Conservation (phyloP, 345 rosid species). For the Eucalyptus viminalis region DNA sequence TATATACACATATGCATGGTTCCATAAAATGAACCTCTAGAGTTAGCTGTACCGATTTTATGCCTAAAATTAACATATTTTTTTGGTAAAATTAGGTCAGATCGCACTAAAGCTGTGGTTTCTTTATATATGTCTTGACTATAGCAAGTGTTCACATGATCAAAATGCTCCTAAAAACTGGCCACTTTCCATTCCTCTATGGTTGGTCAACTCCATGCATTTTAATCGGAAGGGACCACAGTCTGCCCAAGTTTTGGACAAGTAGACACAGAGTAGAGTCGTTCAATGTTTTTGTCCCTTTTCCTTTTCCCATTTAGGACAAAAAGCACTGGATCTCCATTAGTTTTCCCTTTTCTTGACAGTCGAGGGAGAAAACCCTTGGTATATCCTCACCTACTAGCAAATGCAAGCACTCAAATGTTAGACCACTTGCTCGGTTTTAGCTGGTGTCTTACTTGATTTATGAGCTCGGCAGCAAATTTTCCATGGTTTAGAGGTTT, state of each 20-base stretch:
- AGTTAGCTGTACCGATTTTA: not conserved
- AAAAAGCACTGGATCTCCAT: rapidly evolving
- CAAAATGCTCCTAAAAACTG: not conserved
- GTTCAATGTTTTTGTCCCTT: not conserved
- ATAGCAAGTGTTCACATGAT: not conserved
- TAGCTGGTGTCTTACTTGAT: not conserved
- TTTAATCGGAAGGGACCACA: not conserved
- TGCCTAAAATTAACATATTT: not conserved
- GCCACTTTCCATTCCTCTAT: not conserved
- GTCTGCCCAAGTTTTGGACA: not conserved
- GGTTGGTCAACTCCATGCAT: not conserved
- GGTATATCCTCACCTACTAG: not conserved
- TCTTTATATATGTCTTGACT: not conserved
- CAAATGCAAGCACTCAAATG: not conserved
- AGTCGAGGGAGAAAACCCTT: not conserved
- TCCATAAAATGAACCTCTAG: not conserved
- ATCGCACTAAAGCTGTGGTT: not conserved
- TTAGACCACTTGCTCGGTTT: not conserved
- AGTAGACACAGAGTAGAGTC: not conserved
- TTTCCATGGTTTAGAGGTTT: not conserved
- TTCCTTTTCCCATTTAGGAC: not conserved
- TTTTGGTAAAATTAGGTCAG: not conserved
- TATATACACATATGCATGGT: not conserved
- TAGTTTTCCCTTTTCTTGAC: not conserved
- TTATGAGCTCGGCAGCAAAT: not conserved